Percentiles rank a stretch among this genome's conserved stretches.
Evolutionary conservation across 768 basidiomycete genomes (phyloP).

Genomic region (Flagelloscypha sp.): DNA sequence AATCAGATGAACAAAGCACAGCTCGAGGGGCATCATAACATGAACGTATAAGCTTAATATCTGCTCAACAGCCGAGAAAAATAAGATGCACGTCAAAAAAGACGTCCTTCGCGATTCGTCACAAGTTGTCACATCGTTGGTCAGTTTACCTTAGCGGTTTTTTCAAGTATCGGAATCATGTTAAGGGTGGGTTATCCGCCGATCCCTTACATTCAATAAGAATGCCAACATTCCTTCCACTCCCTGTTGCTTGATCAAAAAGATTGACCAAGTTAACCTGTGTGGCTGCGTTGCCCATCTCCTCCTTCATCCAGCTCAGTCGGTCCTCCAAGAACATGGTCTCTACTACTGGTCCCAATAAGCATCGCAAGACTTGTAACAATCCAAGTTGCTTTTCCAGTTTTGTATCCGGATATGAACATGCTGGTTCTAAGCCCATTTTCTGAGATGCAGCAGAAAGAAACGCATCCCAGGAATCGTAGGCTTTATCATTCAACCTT

Average conservation of each 20-base stretch:
- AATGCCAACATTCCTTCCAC: conserved; percentile 64
- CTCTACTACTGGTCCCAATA: conserved; percentile 63
- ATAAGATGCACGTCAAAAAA: too few relatives aligned
- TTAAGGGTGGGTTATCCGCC: too few relatives aligned
- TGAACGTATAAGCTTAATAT: too few relatives aligned
- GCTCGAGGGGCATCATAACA: too few relatives aligned
- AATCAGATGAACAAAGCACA: too few relatives aligned
- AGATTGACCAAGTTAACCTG: conserved; percentile 48
- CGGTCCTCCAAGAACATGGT: conserved; percentile 58
- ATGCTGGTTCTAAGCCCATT: conserved; percentile 16
- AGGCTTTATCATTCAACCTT: conserved; percentile 41
- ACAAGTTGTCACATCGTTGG: too few relatives aligned
- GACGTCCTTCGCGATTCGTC: too few relatives aligned
- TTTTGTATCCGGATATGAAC: too few relatives aligned
- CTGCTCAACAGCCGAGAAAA: too few relatives aligned
- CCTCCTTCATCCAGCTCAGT: conserved; percentile 44
- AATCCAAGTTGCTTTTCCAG: conserved; percentile 43
- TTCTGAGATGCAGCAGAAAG: conserved; percentile 21
- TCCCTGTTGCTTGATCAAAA: conserved; percentile 66
- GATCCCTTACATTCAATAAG: conserved; percentile 44
- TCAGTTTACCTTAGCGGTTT: too few relatives aligned
- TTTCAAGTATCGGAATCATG: too few relatives aligned
- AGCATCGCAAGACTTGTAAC: conserved; percentile 59
- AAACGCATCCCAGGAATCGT: conserved; percentile 42
- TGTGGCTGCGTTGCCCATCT: conserved; percentile 16